Evolutionary conservation across 148 eudicot species (phyloP), one percentile per base, ranked within the genome.

Genomic region (Euryodendron excelsum): DNA sequence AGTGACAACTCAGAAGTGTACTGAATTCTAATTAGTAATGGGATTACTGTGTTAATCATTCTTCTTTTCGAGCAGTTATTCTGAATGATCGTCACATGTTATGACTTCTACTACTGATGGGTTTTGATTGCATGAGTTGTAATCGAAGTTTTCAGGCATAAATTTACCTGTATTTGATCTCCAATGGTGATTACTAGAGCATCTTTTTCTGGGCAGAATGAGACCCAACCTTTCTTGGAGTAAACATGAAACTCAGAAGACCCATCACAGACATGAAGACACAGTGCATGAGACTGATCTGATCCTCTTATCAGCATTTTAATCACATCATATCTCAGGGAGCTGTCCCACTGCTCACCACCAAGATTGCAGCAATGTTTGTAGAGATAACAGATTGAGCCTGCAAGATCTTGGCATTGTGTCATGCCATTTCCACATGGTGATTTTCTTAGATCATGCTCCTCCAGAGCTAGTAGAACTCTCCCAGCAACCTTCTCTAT

Each of bases 161-260:
- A 28, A 74, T 8, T 60, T 92, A 94, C 98, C 95, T 94, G 98
- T 20, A 94, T 61, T 78, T 87, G 88, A 82, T 94, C 97, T 31
- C 98, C 98, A 69, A 86, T 65, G 0, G 98, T 94, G 88, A 94
- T 78, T 50, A 94, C 72, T 31, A 94, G 59, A n/a, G 95, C 85
- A 81, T 84, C 79, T 53, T 67, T 30, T 1, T 75, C 56, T 2
- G 98, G 93, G 28, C 69, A 66, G 61, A 94, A 94, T 47, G 97
- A 92, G 1, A 89, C 78, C 98, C 98, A 94, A 53, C 97, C 95
- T 84, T 88, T 94, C 90, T 94, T 94, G 59, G 95, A 90, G 79
- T 94, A 94, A 72, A 91, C 89, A 90, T 94, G 98, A 59, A 94
- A 94, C 82, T 92, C 91, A 0, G 92, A 85, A 10, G 87, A 84